Conservation (phyloP, 768 basidiomycete species). For the Pisolithus orientalis region DNA sequence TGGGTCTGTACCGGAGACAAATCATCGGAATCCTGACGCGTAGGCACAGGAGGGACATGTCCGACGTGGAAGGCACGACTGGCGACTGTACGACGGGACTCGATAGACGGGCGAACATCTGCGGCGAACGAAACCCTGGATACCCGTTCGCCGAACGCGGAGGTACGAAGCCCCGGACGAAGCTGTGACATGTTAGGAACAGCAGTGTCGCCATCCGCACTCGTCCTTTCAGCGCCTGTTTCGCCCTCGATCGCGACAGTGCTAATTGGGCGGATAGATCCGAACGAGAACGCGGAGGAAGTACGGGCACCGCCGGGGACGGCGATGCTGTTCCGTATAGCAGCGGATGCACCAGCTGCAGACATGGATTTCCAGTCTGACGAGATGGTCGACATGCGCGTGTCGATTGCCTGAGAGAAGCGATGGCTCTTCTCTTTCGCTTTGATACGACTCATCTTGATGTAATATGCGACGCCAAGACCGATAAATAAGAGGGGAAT, state of each 20-base stretch:
- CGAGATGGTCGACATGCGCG: constrained; percentile 79
- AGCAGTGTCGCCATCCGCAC: constrained; percentile 28
- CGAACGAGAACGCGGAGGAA: constrained; percentile 50
- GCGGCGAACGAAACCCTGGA: constrained; percentile 69
- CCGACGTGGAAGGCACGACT: constrained; percentile 39
- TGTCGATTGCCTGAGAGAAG: constrained; percentile 66
- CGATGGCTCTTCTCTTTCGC: constrained; percentile 46
- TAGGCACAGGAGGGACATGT: constrained; percentile 37
- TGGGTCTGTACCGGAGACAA: constrained; percentile 40
- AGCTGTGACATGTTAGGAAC: constrained; percentile 35
- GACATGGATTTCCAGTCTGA: constrained; percentile 73
- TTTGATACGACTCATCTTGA: constrained; percentile 47
- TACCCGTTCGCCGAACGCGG: constrained; percentile 42
- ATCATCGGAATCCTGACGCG: constrained; percentile 21
- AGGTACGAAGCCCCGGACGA: constrained; percentile 50
- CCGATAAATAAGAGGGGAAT: constrained; percentile 56
- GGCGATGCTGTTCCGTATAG: constrained; percentile 65
- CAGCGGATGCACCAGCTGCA: constrained; percentile 62
- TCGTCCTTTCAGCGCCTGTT: constrained; percentile 29
- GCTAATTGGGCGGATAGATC: constrained; percentile 45
- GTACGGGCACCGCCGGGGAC: constrained; percentile 33
- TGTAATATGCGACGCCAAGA: constrained; percentile 38
- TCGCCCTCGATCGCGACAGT: constrained; percentile 39
- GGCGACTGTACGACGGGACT: constrained; percentile 36
- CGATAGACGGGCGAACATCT: constrained; percentile 43